Conservation (phyloP, 2,329 filamentous ascomycete species). For the Pseudodiploospora longispora region DNA sequence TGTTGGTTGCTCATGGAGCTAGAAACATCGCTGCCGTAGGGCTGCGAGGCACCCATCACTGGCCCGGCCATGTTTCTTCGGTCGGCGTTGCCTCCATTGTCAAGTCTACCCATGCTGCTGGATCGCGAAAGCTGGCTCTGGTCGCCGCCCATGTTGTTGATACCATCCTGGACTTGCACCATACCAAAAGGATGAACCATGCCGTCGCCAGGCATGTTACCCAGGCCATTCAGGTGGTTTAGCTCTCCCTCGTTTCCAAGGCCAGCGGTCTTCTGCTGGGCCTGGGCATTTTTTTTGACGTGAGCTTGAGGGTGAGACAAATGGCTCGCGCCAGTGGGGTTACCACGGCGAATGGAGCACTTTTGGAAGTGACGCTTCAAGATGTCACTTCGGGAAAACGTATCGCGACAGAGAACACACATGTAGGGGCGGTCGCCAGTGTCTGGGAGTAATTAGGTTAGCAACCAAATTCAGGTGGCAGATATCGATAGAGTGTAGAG, state of each 20-base stretch:
- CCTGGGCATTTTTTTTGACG: conserved; percentile 65
- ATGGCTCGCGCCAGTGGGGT: conserved; percentile 90
- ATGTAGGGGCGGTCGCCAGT: conserved; percentile 97
- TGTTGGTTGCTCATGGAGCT: conserved; percentile 58
- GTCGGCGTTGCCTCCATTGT: conserved; percentile 48
- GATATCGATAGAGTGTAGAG: neutral
- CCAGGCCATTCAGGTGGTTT: conserved; percentile 53
- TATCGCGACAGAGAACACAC: conserved; percentile 96
- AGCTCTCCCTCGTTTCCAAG: conserved; percentile 46
- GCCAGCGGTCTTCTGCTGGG: conserved; percentile 49
- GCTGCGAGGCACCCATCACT: conserved; percentile 44
- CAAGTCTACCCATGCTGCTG: conserved; percentile 51
- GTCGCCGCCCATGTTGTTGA: conserved; percentile 52
- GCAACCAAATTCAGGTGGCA: conserved; percentile 16
- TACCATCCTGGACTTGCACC: conserved; percentile 47
- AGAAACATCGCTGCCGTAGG: conserved; percentile 49
- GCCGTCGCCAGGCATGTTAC: conserved; percentile 48
- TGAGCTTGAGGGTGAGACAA: conserved; percentile 87
- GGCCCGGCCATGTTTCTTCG: conserved; percentile 46
- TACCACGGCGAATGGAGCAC: conserved; percentile 92
- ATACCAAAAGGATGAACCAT: conserved; percentile 52
- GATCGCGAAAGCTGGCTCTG: conserved; percentile 55
- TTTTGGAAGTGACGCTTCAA: conserved; percentile 99
- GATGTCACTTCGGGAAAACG: conserved; percentile 95
- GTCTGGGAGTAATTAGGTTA: conserved; percentile 48